Percentiles rank a stretch among this genome's conserved stretches.
These are phyloP conservation scores for Candida vaughaniae DNA, from an alignment of 805 yeast genomes.

Conservation along the genomic window DNA sequence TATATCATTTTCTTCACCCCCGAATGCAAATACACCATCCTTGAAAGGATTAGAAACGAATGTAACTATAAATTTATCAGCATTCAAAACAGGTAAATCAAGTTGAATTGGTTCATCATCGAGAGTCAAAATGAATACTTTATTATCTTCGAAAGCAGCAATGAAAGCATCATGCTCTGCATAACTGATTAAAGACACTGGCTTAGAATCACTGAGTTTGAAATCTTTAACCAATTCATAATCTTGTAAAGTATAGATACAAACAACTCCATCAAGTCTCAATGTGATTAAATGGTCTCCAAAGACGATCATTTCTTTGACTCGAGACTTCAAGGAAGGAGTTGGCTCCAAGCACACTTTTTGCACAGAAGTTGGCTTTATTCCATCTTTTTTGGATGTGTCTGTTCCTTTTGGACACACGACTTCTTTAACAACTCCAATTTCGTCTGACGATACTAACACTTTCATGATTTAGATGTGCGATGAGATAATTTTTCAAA, in stretches of 20 bases:
- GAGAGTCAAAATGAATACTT: conserved; percentile 38
- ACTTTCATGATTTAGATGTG: conserved; percentile 48
- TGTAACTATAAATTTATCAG: conserved; percentile 46
- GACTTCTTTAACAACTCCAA: conserved; percentile 65
- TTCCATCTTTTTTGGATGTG: conserved; percentile 67
- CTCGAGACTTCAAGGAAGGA: conserved; percentile 29
- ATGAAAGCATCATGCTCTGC: conserved; percentile 31
- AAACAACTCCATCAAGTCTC: conserved; percentile 43
- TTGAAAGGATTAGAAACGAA: conserved; percentile 49
- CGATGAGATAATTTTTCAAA: conserved; percentile 6
- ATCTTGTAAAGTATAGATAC: conserved; percentile 33
- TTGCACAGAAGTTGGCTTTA: conserved; percentile 58
- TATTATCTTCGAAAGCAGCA: conserved; percentile 48
- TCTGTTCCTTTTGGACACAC: conserved; percentile 69
- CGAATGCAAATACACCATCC: conserved; percentile 64
- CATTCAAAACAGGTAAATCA: conserved; percentile 13
- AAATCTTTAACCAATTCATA: conserved; percentile 35
- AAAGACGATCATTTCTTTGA: conserved; percentile 32
- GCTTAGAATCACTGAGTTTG: conserved; percentile 22
- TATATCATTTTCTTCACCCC: conserved; percentile 83
- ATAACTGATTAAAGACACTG: conserved; percentile 30
- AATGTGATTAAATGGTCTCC: conserved; percentile 39
- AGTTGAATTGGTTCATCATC: conserved; percentile 27
- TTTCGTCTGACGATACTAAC: conserved; percentile 63
- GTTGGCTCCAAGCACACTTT: conserved; percentile 34